These are phyloP conservation scores for Mentha longifolia DNA, from an alignment of 257 asterid genomes.

Conservation along the genomic window DNA sequence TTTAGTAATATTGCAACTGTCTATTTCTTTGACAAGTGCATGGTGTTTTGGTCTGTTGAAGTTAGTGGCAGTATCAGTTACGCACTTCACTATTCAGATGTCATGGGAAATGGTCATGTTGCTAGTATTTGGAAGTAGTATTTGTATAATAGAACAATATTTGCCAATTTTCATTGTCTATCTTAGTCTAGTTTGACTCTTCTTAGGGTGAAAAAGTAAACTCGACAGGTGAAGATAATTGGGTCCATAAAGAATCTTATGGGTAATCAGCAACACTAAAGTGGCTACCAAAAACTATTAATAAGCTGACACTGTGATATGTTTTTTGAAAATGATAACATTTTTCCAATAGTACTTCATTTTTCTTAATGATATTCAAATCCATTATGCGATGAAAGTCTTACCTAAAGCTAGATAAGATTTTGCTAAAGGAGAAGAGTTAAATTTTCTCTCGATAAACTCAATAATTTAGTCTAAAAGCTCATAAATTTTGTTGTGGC, in stretches of 20 bases:
- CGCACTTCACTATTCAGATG: not conserved
- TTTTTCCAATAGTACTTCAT: not conserved
- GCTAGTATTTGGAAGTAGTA: slow-evolving; percentile 3
- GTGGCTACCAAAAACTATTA: not conserved
- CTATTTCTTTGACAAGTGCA: not conserved
- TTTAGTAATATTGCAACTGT: not conserved
- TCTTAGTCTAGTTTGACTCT: not conserved
- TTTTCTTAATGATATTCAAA: not conserved
- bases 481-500: not conserved
- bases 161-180: not conserved
- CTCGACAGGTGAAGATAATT: not conserved
- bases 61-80: not conserved
- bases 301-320: not conserved
- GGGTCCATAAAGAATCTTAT: not conserved
- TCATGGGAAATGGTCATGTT: not conserved
- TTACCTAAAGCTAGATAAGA: not conserved
- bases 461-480: slow-evolving; percentile 2
- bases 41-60: not conserved
- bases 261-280: not conserved
- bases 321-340: not conserved
- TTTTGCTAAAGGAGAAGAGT: not conserved
- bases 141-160: not conserved
- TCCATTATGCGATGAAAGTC: not conserved
- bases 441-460: not conserved
- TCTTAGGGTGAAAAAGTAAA: slow-evolving; percentile 3